These are phyloP conservation scores for Fusarium sp. DNA, from an alignment of 2,329 filamentous ascomycete genomes.

Conservation along the genomic window DNA sequence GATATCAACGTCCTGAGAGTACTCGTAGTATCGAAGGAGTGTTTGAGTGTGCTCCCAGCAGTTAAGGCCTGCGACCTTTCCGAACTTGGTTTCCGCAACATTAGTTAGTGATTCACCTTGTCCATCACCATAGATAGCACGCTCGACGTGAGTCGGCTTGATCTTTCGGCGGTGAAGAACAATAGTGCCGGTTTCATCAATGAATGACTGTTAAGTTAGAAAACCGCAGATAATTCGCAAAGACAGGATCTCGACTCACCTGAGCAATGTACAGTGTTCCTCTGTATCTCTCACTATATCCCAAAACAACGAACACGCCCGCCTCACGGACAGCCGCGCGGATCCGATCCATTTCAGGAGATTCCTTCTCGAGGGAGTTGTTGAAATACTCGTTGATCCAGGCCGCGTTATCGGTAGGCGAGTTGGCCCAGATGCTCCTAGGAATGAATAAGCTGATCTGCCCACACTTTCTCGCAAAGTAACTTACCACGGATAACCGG, in stretches of 20 bases:
- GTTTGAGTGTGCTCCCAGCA: conserved; percentile 66
- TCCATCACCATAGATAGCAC: conserved; percentile 62
- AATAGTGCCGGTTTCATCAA: conserved; percentile 57
- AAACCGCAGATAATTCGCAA: no score
- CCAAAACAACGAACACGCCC: conserved; percentile 58
- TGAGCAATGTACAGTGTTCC: conserved; percentile 59
- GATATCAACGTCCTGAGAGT: conserved; percentile 58
- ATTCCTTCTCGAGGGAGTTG: conserved; percentile 57
- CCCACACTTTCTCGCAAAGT: background rate
- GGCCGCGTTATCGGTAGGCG: conserved; percentile 49
- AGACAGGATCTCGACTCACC: background rate
- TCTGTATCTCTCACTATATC: conserved; percentile 57
- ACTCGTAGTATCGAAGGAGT: conserved; percentile 61
- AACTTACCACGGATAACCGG: conserved; percentile 61
- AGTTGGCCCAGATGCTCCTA: conserved; percentile 50
- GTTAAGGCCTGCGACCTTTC: conserved; percentile 58
- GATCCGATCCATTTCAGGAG: conserved; percentile 59
- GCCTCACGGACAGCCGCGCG: conserved; percentile 61
- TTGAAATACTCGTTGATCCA: conserved; percentile 61
- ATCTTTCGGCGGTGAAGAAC: conserved; percentile 61
- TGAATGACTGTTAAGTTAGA: conserved; percentile 49
- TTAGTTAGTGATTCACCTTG: conserved; percentile 54
- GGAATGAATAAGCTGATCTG: conserved; percentile 25
- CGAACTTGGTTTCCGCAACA: conserved; percentile 55
- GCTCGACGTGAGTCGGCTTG: conserved; percentile 66